Percentiles rank a stretch among this genome's conserved stretches.
Conservation (phyloP, 768 basidiomycete genomes). For the Boletus pseudo-olivaceus region DNA sequence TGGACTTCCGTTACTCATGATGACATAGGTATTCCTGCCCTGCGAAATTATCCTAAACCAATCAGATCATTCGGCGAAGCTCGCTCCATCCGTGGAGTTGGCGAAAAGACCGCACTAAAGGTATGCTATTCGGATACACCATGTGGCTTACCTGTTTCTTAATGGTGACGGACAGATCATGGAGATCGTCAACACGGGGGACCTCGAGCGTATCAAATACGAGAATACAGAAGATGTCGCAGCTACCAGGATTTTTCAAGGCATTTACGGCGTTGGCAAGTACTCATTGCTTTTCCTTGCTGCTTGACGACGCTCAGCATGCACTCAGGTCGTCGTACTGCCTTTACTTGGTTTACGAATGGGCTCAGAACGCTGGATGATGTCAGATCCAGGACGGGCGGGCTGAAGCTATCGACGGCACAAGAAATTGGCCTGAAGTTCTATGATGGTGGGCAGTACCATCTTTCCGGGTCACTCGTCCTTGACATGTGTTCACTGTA, state of each 20-base stretch:
- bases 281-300: constrained; percentile 1
- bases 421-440: constrained; percentile 68
- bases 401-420: constrained; percentile 52
- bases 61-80: constrained; percentile 63
- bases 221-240: constrained; percentile 64
- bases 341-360: constrained; percentile 67
- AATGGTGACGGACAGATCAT: constrained; percentile 51
- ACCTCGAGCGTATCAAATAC: constrained; percentile 62
- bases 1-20: constrained; percentile 1
- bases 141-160: neutral
- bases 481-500: constrained; percentile 21
- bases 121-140: constrained; percentile 31
- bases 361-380: constrained; percentile 83
- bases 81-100: constrained; percentile 55
- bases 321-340: constrained; percentile 54
- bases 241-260: constrained; percentile 58
- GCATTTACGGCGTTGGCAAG: constrained; percentile 86
- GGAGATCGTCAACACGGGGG: constrained; percentile 76
- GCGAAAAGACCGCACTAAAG: constrained; percentile 74
- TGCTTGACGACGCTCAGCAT: neutral
- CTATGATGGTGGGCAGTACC: constrained; percentile 55
- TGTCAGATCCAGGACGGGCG: constrained; percentile 54
- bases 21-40: constrained; percentile 51
- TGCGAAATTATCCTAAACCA: constrained; percentile 53
- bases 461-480: neutral